These are phyloP conservation scores for Elaphomyces granulatus DNA, from an alignment of 495 filamentous ascomycete species.

Conservation along the genomic window DNA sequence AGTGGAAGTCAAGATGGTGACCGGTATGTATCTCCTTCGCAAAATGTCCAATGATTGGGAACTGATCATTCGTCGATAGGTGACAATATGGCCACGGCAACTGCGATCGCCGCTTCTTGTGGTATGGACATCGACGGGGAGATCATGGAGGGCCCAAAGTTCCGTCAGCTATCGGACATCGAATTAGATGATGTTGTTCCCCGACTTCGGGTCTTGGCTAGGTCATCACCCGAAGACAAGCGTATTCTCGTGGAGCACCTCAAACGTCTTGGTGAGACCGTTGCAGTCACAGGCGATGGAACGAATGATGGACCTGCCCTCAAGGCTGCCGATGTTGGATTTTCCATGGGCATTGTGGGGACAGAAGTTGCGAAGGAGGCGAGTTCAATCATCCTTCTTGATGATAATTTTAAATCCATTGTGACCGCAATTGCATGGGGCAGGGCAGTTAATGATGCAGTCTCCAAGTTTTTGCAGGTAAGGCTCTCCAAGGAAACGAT, in stretches of 20 bases:
- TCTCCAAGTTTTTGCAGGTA: conserved; percentile 69
- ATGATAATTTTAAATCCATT: conserved; percentile 82
- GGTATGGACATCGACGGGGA: conserved; percentile 67
- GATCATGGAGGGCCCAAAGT: conserved; percentile 73
- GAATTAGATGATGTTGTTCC: conserved; percentile 63
- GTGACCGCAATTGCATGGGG: conserved; percentile 85
- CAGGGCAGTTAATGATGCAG: conserved; percentile 78
- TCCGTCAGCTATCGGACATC: conserved; percentile 57
- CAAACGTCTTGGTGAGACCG: conserved; percentile 62
- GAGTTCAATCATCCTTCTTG: conserved; percentile 81
- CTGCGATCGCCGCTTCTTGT: conserved; percentile 70
- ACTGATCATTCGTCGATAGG: too few species aligned
- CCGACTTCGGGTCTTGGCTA: conserved; percentile 65
- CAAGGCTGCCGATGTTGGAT: conserved; percentile 75
- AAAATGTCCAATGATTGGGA: too few species aligned
- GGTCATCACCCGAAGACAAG: conserved; percentile 82
- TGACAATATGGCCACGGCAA: conserved; percentile 70
- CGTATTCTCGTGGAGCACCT: conserved; percentile 61
- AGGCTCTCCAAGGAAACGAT: background rate
- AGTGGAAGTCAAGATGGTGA: conserved; percentile 82
- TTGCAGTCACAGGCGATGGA: conserved; percentile 78
- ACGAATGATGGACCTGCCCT: conserved; percentile 84
- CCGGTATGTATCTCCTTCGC: conserved; percentile 18
- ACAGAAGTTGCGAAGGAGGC: conserved; percentile 93
- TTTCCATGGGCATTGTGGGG: conserved; percentile 85